Evolutionary conservation across 2,329 filamentous ascomycete genomes (phyloP).

Genomic region (Apiospora pterosperma): DNA sequence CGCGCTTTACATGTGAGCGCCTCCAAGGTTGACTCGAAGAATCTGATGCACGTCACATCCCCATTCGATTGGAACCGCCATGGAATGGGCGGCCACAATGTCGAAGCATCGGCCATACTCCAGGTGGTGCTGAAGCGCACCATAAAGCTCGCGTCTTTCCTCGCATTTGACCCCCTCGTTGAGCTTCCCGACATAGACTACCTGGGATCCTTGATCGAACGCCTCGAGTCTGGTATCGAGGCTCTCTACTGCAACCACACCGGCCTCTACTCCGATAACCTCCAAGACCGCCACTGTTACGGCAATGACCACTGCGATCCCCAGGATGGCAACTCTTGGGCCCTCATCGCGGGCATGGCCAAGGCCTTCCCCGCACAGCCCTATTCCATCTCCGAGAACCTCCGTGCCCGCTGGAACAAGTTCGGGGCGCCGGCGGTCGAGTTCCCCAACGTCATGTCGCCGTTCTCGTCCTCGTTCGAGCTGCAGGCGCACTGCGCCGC

Average conservation of each 20-base stretch:
- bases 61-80: slow-evolving; percentile 49
- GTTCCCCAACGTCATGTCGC: slow-evolving; percentile 16
- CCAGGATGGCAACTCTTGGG: slow-evolving; percentile 17
- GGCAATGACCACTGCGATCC: slow-evolving; percentile 18
- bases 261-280: slow-evolving; percentile 13
- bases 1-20: slow-evolving; percentile 28
- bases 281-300: slow-evolving; percentile 21
- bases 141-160: slow-evolving; percentile 40
- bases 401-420: slow-evolving; percentile 37
- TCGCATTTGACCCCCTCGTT: slow-evolving; percentile 28
- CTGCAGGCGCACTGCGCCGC: slow-evolving; percentile 32
- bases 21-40: slow-evolving; percentile 30
- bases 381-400: slow-evolving; percentile 29
- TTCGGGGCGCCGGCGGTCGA: slow-evolving; percentile 39
- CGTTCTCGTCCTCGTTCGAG: slow-evolving; percentile 15
- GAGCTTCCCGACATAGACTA: background rate
- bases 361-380: slow-evolving; percentile 12
- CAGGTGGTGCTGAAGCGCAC: slow-evolving; percentile 48
- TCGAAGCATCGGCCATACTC: slow-evolving; percentile 50
- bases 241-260: slow-evolving; percentile 18
- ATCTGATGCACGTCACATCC: slow-evolving; percentile 47
- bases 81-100: slow-evolving; percentile 47
- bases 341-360: slow-evolving; percentile 11
- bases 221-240: slow-evolving; percentile 17
- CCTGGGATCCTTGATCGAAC: slow-evolving; percentile 2